Base-by-base conservation (phyloP, 2,329 filamentous ascomycete species). In the Botrytis aclada region DNA sequence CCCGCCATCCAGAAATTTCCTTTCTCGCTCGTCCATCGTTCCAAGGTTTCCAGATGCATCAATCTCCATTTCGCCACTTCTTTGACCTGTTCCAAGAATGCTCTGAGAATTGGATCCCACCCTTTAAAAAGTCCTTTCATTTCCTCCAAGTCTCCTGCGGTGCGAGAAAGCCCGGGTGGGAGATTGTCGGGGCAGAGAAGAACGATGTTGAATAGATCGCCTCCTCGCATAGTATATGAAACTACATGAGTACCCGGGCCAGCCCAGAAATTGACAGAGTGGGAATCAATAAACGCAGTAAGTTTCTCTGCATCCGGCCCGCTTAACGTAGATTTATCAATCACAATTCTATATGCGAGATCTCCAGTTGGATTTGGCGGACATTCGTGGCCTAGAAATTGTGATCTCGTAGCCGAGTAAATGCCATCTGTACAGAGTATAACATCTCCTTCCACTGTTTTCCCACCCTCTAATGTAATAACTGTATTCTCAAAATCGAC, bases 61-160 rank as follows among this genome's bases (percentile, higher is more conserved):
- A 93, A 80, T 78, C 89, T 90, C 91, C 91, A 93, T 80, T 92
- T 93, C 56, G 89, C 86, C 0, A 92, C 88, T 1, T 81, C 84
- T 54, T 87, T 84, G 0, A 92, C 89, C 61, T 85, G 84, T 4
- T 82, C 81, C 20, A 85, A 75, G 64, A 85, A 83, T 70, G 81
- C 79, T 1, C 74, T 78, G 39, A 87, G 71, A 64, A 90, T 84
- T 2, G 89, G 89, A 81, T 93, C 90, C 91, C 91, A 93, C 0
- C 83, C 84, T 9, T 82, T 81, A 77, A 93, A 92, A 2, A 90
- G 78, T 6, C 82, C 82, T 67, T 82, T 84, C 88, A 92, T 90
- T 81, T 92, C 89, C 20, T 88, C 86, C 0, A 89, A 76, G 10
- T 86, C 86, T 1, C 88, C 90, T 1, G 83, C 76, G 70, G 85